Percentiles rank a stretch among this genome's conserved stretches.
Conservation (phyloP, 306 rosid genomes). For the Sophora flavescens region DNA sequence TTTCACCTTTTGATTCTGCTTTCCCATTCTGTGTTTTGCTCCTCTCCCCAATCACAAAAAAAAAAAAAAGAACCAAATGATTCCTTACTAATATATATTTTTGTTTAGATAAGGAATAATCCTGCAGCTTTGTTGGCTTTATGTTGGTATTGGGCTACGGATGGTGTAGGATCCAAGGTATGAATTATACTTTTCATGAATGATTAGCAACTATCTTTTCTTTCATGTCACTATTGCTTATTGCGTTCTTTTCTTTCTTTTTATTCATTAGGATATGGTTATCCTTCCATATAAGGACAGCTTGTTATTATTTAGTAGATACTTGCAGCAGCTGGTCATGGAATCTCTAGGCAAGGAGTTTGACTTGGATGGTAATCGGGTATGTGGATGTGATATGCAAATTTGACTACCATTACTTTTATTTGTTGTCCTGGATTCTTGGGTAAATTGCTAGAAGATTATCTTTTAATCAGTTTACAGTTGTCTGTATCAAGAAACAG, state of each 20-base stretch:
- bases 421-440: background rate
- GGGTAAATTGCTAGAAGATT: slow-evolving; percentile 4
- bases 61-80: slow-evolving; percentile 1
- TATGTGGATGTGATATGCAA: slow-evolving; percentile 51
- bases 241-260: slow-evolving; percentile 33
- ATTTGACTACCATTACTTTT: slow-evolving; percentile 19
- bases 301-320: slow-evolving; percentile 87
- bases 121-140: slow-evolving; percentile 96
- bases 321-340: slow-evolving; percentile 98
- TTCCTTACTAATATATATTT: slow-evolving; percentile 26
- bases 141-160: slow-evolving; percentile 98
- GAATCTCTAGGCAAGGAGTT: slow-evolving; percentile 98
- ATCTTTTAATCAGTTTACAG: background rate
- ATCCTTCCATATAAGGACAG: slow-evolving; percentile 98
- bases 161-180: slow-evolving; percentile 97
- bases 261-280: slow-evolving; percentile 84
- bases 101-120: slow-evolving; percentile 70
- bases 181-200: slow-evolving; percentile 37
- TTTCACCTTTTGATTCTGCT: background rate
- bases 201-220: slow-evolving; percentile 7
- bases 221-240: slow-evolving; percentile 36
- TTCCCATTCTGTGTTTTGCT: background rate
- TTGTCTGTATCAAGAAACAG: slow-evolving; percentile 13
- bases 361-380: slow-evolving; percentile 98
- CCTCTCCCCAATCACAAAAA: background rate